These are phyloP conservation scores for Senna siamea DNA, from an alignment of 306 rosid genomes.

Conservation along the genomic window DNA sequence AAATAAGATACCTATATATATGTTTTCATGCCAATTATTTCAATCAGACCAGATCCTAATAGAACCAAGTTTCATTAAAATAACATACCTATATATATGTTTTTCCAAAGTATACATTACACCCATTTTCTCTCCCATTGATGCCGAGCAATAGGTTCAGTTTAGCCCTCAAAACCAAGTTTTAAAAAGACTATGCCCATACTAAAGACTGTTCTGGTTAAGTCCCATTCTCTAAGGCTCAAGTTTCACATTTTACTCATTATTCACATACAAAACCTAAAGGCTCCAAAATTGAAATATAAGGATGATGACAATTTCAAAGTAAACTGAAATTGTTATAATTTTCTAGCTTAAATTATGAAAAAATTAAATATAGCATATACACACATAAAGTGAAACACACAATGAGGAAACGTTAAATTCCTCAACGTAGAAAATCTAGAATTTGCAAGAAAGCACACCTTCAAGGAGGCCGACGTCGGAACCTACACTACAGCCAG, in stretches of 20 bases:
- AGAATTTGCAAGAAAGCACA: constrained; percentile 1
- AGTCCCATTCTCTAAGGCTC: neutral
- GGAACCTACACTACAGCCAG: constrained; percentile 80
- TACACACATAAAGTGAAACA: neutral
- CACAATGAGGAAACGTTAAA: too few relatives aligned
- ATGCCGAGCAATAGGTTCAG: neutral
- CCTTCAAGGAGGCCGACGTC: constrained; percentile 89
- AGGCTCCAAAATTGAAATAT: neutral
- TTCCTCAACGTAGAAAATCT: too few relatives aligned
- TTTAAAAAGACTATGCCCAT: neutral
- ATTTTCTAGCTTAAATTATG: neutral
- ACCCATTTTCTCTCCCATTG: neutral
- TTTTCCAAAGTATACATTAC: too few relatives aligned
- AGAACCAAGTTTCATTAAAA: too few relatives aligned
- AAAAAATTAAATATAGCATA: neutral
- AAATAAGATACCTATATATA: neutral
- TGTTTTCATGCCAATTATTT: neutral
- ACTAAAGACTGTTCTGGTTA: too few relatives aligned
- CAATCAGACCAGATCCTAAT: neutral
- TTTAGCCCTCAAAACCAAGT: neutral
- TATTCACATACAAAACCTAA: neutral
- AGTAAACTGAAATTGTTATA: neutral
- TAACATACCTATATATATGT: too few relatives aligned
- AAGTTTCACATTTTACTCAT: neutral
- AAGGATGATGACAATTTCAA: neutral